Conservation (phyloP, 108 stramenopile species). For the Conticribra weissflogii region DNA sequence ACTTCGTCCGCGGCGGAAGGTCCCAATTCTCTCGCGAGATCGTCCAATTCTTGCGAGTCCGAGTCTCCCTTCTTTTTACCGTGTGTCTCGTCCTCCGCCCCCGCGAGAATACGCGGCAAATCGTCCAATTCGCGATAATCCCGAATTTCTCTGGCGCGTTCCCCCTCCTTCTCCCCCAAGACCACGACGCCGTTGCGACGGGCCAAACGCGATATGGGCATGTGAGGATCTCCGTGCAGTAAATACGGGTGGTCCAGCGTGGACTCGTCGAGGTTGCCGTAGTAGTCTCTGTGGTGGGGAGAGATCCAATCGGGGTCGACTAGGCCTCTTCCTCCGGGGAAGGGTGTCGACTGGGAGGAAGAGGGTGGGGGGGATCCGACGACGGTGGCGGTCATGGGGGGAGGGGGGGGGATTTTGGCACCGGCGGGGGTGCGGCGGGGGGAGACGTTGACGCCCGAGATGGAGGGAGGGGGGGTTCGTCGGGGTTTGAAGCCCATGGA, state of each 20-base stretch:
- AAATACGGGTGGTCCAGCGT: conserved; percentile 33
- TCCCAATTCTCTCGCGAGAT: conserved; percentile 40
- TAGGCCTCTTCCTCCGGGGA: conserved; percentile 17
- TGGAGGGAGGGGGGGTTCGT: conserved; percentile 43
- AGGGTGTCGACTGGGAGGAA: neutral
- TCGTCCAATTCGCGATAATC: conserved; percentile 13
- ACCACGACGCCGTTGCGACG: conserved; percentile 28
- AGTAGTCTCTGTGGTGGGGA: conserved; percentile 48
- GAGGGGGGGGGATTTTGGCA: neutral
- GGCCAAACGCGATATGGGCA: conserved; percentile 29
- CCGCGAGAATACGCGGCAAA: conserved; percentile 5
- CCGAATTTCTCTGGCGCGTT: conserved; percentile 12
- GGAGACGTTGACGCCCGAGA: conserved; percentile 30
- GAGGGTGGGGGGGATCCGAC: no score
- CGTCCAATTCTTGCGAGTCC: no score
- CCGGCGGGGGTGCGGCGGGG: conserved; percentile 28
- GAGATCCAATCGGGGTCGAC: conserved; percentile 32
- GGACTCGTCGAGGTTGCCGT: conserved; percentile 31
- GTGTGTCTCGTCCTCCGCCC: conserved; percentile 1
- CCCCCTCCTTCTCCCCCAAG: conserved; percentile 2
- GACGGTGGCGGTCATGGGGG: conserved; percentile 1
- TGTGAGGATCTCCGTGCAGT: conserved; percentile 49
- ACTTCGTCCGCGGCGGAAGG: conserved; percentile 43
- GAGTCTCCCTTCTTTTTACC: no score
- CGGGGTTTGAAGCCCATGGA: conserved; percentile 37